A percentile compares a stretch with the other conserved stretches of the same genome.
phyloP scores from a whole-genome alignment of 768 basidiomycete genomes.

The Podaxis pistillaris region DNA sequence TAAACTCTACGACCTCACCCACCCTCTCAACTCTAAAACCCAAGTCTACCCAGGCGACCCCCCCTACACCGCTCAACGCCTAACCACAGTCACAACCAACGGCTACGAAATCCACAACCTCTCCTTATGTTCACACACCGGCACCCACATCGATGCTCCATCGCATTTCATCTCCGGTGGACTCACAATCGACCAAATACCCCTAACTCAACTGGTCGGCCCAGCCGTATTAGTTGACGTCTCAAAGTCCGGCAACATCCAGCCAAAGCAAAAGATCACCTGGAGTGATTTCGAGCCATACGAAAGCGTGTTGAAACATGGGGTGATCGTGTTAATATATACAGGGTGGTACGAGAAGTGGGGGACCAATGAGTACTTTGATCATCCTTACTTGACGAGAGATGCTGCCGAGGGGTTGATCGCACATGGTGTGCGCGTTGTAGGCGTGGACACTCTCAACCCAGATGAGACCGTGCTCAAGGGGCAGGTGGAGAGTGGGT shows the following conservation, averaged over 20 bases:
- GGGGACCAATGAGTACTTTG: conserved; percentile 46
- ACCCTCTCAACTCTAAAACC: conserved; percentile 41
- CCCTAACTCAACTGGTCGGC: conserved; percentile 49
- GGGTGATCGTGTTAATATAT: conserved; percentile 48
- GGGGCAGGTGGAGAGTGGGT: conserved; percentile 35
- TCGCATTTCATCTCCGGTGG: conserved; percentile 66
- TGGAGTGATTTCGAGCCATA: conserved; percentile 50
- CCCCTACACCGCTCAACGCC: conserved; percentile 35
- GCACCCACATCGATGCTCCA: conserved; percentile 80
- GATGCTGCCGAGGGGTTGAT: conserved; percentile 51
- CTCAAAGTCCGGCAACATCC: conserved; percentile 20
- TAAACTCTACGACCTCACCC: conserved; percentile 51
- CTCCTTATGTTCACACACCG: conserved; percentile 65
- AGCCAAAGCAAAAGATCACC: conserved; percentile 43
- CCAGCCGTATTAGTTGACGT: conserved; percentile 59
- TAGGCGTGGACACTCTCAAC: conserved; percentile 65
- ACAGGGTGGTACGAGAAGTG: conserved; percentile 70
- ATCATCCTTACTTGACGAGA: conserved; percentile 63
- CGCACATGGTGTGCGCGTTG: conserved; percentile 48
- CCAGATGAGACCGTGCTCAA: conserved; percentile 60
- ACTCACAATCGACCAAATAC: conserved; percentile 55
- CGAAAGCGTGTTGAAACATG: conserved; percentile 31
- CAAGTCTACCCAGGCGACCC: conserved; percentile 61
- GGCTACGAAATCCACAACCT: conserved; percentile 53
- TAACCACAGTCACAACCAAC: conserved; percentile 39